Percentiles rank a stretch among this genome's conserved stretches.
phyloP scores from a whole-genome alignment of 352 stramenopile genomes.

The Thraustochytrium striatum region DNA sequence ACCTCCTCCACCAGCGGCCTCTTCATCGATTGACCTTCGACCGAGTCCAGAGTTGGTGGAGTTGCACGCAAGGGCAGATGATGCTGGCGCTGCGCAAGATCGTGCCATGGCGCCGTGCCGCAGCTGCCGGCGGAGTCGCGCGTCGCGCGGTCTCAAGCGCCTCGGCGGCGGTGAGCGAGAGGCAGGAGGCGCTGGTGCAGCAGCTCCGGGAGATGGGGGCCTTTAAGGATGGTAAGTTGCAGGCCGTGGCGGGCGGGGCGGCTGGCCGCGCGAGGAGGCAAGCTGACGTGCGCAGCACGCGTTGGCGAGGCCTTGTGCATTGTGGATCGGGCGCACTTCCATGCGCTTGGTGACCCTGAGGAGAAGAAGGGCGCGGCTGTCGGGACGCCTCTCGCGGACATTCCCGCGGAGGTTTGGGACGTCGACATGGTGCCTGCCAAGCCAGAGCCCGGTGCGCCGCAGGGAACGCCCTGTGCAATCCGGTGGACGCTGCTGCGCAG shows the following conservation, averaged over 20 bases:
- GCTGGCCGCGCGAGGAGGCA: neutral
- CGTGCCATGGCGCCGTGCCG: too few species aligned
- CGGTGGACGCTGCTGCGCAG: constrained; percentile 9
- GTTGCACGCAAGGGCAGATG: too few species aligned
- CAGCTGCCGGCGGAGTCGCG: too few species aligned
- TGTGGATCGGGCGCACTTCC: neutral
- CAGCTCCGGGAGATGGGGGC: neutral
- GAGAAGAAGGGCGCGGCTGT: neutral
- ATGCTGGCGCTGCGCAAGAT: too few species aligned
- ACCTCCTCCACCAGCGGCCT: neutral
- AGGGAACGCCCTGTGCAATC: too few species aligned
- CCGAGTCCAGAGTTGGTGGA: too few species aligned
- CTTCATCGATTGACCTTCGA: too few species aligned
- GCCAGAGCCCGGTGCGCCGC: too few species aligned
- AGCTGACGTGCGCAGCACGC: neutral
- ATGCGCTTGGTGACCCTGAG: neutral
- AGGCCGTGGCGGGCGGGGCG: neutral
- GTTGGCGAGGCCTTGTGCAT: neutral
- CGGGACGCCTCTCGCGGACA: neutral
- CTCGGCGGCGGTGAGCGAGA: too few species aligned
- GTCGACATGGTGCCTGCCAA: constrained; percentile 1
- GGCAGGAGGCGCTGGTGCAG: neutral
- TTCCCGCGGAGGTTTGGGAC: neutral
- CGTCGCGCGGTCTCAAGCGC: too few species aligned
- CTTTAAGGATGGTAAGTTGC: neutral